A percentile compares a stretch with the other conserved stretches of the same genome.
Evolutionary conservation across 306 rosid genomes (phyloP).

Genomic region (Dalbergia cultrata): DNA sequence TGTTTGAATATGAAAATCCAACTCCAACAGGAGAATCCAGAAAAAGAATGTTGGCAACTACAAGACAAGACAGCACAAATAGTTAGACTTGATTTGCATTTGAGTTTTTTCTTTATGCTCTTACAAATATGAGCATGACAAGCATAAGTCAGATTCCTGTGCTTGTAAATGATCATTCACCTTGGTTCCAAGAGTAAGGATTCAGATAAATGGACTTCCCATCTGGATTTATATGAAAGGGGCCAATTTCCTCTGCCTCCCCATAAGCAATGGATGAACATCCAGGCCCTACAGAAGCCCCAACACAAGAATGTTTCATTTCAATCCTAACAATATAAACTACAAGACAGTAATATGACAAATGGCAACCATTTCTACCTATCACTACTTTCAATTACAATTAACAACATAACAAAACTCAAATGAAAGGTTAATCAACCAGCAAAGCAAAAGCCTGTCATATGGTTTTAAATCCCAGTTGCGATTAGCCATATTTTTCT

Average conservation of each 20-base stretch:
- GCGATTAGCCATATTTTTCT: no score
- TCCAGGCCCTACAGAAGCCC: conserved; percentile 77
- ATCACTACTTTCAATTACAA: no score
- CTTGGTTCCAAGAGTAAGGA: conserved; percentile 91
- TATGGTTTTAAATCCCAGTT: not conserved
- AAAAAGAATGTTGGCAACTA: conserved; percentile 89
- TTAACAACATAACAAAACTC: not conserved
- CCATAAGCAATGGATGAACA: conserved; percentile 94
- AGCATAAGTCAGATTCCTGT: conserved; percentile 19
- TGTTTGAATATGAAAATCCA: conserved; percentile 93
- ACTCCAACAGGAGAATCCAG: conserved; percentile 93
- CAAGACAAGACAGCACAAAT: conserved; percentile 39
- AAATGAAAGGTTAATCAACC: not conserved
- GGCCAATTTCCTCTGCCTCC: conserved; percentile 90
- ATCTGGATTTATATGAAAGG: conserved; percentile 78
- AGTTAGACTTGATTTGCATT: conserved; percentile 24
- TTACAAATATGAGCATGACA: conserved; percentile 11
- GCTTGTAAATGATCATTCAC: conserved; percentile 42
- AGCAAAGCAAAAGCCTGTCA: not conserved
- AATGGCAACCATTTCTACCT: not conserved
- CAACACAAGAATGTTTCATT: not conserved
- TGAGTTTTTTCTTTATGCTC: not conserved
- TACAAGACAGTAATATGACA: not conserved
- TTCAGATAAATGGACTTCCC: conserved; percentile 72
- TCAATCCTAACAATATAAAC: not conserved